A percentile compares a stretch with the other conserved stretches of the same genome.
phyloP scores from a whole-genome alignment of 345 rosid genomes.

The Populus alba region DNA sequence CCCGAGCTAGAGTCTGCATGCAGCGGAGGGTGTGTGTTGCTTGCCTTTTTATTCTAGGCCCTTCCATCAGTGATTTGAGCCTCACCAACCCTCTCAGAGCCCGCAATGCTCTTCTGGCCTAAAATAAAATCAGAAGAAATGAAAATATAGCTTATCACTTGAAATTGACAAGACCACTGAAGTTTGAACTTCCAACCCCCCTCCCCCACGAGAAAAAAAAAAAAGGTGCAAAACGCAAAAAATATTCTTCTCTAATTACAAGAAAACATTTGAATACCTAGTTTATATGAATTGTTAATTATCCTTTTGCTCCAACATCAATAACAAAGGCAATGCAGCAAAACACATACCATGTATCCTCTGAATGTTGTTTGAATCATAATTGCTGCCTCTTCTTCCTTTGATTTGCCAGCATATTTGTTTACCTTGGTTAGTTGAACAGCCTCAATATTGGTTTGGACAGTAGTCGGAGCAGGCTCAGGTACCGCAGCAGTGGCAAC shows the following conservation, averaged over 20 bases:
- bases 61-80: conserved; percentile 79
- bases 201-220: too few relatives aligned
- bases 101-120: conserved; percentile 57
- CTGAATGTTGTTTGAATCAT: conserved; percentile 85
- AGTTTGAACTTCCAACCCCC: too few relatives aligned
- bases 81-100: conserved; percentile 85
- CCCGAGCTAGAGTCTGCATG: conserved; percentile 88
- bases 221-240: too few relatives aligned
- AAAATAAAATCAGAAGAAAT: too few relatives aligned
- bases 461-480: conserved; percentile 34
- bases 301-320: too few relatives aligned
- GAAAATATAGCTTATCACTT: too few relatives aligned
- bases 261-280: too few relatives aligned
- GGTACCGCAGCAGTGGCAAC: conserved; percentile 45
- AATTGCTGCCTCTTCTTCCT: conserved; percentile 77
- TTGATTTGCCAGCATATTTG: conserved; percentile 58
- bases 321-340: neutral
- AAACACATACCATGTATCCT: conserved; percentile 62
- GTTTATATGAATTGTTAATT: too few relatives aligned
- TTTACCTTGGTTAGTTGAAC: conserved; percentile 26
- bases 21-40: conserved; percentile 67
- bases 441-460: conserved; percentile 39
- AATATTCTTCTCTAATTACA: too few relatives aligned
- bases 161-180: too few relatives aligned
- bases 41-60: conserved; percentile 78